Evolutionary conservation across 441 rosid species (phyloP).

Genomic region (Manihot esculenta): DNA sequence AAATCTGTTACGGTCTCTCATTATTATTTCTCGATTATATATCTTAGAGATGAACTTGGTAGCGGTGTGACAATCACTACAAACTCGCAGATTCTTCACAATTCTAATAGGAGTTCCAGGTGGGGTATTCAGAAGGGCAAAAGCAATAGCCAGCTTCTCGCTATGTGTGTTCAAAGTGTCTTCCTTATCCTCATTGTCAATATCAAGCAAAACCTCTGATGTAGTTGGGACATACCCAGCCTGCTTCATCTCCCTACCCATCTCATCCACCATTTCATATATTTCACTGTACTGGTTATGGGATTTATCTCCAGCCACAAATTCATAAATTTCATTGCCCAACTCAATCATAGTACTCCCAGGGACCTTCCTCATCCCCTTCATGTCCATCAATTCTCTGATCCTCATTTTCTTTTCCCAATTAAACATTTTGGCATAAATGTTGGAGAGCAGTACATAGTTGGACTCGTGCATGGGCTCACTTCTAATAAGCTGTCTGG

Average conservation of each 20-base stretch:
- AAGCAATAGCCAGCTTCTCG: slow-evolving; percentile 58
- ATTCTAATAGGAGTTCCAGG: slow-evolving; percentile 54
- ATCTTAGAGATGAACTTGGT: slow-evolving; percentile 48
- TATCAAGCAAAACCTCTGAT: slow-evolving; percentile 47
- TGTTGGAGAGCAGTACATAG: slow-evolving; percentile 49
- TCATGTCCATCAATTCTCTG: slow-evolving; percentile 52
- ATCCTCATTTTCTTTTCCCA: slow-evolving; percentile 59
- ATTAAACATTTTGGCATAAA: slow-evolving; percentile 51
- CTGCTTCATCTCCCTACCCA: slow-evolving; percentile 44
- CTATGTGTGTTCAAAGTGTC: slow-evolving; percentile 51
- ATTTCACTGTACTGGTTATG: slow-evolving; percentile 41
- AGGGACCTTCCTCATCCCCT: slow-evolving; percentile 48
- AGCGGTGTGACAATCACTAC: slow-evolving; percentile 54
- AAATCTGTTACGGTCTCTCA: slow-evolving; percentile 51
- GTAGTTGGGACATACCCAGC: slow-evolving; percentile 50
- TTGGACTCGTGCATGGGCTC: slow-evolving; percentile 50
- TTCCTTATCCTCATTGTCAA: slow-evolving; percentile 55
- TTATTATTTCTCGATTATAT: slow-evolving; percentile 49
- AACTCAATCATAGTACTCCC: slow-evolving; percentile 58
- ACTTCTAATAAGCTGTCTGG: slow-evolving; percentile 38
- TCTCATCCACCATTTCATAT: slow-evolving; percentile 54
- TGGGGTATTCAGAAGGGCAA: slow-evolving; percentile 49
- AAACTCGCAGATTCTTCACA: slow-evolving; percentile 57
- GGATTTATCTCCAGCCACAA: slow-evolving; percentile 52
- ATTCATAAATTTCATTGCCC: slow-evolving; percentile 44